Evolutionary conservation across 1,284 basidiomycete species (phyloP).

Genomic region (Xanthoconium separans): DNA sequence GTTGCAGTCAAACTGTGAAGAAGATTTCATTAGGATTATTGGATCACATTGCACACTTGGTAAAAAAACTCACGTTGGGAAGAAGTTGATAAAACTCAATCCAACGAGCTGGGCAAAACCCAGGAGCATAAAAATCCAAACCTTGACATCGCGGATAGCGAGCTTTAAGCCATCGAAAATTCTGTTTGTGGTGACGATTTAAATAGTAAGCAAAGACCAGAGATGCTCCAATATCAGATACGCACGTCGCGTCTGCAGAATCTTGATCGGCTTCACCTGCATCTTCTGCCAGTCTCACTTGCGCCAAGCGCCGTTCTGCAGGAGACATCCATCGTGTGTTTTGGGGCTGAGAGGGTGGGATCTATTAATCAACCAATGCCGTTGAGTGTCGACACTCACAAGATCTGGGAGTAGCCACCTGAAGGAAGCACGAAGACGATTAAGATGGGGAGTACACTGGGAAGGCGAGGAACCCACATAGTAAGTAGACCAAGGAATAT

Average conservation of each 20-base stretch:
- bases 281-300: conserved; percentile 5
- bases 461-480: conserved; percentile 40
- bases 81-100: conserved; percentile 72
- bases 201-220: not conserved
- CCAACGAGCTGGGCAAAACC: conserved; percentile 53
- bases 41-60: not conserved
- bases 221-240: conserved; percentile 3
- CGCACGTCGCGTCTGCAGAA: conserved; percentile 52
- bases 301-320: conserved; percentile 4
- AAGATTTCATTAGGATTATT: not conserved
- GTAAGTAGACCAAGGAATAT: conserved; percentile 52
- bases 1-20: conserved; percentile 55
- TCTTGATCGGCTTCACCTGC: conserved; percentile 2
- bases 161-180: conserved; percentile 52
- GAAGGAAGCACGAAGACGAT: not conserved
- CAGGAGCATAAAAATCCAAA: conserved; percentile 59
- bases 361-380: not conserved
- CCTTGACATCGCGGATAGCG: conserved; percentile 63
- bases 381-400: not conserved
- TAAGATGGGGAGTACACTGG: not conserved
- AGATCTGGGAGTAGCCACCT: conserved; percentile 42
- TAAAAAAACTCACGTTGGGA: conserved; percentile 54
- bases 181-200: conserved; percentile 29
- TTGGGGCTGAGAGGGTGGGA: not conserved
- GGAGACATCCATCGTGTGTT: conserved; percentile 7